Evolutionary conservation across 2,329 filamentous ascomycete genomes (phyloP), one percentile per base, ranked within the genome.

Genomic region (Dactylellina parvicollis): DNA sequence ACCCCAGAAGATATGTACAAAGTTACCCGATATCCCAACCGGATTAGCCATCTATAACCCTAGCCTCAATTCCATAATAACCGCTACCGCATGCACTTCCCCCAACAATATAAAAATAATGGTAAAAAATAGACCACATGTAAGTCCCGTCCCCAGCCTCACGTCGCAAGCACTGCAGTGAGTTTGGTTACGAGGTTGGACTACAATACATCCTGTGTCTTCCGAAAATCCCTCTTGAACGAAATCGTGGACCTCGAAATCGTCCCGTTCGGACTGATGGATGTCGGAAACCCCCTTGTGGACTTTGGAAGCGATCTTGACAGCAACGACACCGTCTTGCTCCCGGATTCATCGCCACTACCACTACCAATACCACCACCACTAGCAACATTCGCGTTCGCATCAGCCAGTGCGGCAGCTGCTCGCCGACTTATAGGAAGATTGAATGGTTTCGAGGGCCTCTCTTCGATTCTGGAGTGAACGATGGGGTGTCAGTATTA

Each of bases 401-500:
- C 52, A n/a, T 72, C 59, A 64, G 44, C 67, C 26, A 64, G 47
- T 18, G 59, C 67, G 14, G 67, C 67, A 42, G 67, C 67, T n/a
- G 67, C 52, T 47, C 54, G 50, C 52, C 67, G 59, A 47, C 54
- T 72, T 59, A 60, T 72, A 32, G 67, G 67, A 44, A 72, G 59
- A 59, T 49, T 65, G 67, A 72, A 72, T 38, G 52, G 52, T 64
- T 64, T 72, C 59, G 67, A 72, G 67, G 67, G 67, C 67, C 67
- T 64, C 59, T 72, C 67, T 56, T 72, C 67, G 67, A 60, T 72
- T 65, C 67, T 72, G 67, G 60, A 72, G 20, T 54, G 59, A 64
- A 64, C 67, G 65, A 64, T 54, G 59, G 3, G 67, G 52, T 57
- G 67, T 72, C 55, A 72, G 67, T 72, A 72, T 72, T 38, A 64